phyloP scores from a whole-genome alignment of 106 monocot genomes.

The Allium fistulosum region DNA sequence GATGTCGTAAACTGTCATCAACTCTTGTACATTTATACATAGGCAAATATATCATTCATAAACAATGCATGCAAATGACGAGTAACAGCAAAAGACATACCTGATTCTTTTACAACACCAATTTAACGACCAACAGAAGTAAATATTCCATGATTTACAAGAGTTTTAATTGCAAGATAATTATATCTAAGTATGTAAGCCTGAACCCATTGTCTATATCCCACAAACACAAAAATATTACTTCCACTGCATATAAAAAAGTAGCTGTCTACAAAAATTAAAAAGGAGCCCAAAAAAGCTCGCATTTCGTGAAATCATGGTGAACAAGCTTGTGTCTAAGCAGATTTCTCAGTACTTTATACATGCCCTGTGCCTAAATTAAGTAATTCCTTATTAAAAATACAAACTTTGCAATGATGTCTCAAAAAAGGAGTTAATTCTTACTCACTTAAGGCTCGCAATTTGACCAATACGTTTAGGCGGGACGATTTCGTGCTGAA shows the following conservation, averaged over 20 bases:
- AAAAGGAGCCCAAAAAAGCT: neutral
- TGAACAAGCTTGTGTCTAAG: conserved; percentile 90
- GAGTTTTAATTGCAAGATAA: conserved; percentile 90
- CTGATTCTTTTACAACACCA: conserved; percentile 98
- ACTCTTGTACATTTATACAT: too few species aligned
- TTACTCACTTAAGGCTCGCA: conserved; percentile 72
- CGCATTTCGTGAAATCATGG: conserved; percentile 91
- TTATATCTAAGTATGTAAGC: conserved; percentile 93
- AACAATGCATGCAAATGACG: too few species aligned
- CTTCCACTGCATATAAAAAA: too few species aligned
- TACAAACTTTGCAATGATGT: conserved; percentile 1
- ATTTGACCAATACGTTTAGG: conserved; percentile 81
- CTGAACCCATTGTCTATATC: conserved; percentile 83
- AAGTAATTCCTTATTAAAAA: conserved; percentile 5
- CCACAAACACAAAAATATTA: too few species aligned
- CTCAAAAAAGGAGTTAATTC: too few species aligned
- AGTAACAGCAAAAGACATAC: conserved; percentile 18
- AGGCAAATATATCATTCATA: too few species aligned
- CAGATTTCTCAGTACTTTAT: conserved; percentile 87
- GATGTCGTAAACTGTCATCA: too few species aligned
- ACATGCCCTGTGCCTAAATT: conserved; percentile 75
- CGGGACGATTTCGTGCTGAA: conserved; percentile 91
- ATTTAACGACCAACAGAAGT: conserved; percentile 79
- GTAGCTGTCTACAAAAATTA: too few species aligned
- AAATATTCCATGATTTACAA: conserved; percentile 90